phyloP scores from a whole-genome alignment of 2,329 filamentous ascomycete genomes.

The Penicillium palitans region DNA sequence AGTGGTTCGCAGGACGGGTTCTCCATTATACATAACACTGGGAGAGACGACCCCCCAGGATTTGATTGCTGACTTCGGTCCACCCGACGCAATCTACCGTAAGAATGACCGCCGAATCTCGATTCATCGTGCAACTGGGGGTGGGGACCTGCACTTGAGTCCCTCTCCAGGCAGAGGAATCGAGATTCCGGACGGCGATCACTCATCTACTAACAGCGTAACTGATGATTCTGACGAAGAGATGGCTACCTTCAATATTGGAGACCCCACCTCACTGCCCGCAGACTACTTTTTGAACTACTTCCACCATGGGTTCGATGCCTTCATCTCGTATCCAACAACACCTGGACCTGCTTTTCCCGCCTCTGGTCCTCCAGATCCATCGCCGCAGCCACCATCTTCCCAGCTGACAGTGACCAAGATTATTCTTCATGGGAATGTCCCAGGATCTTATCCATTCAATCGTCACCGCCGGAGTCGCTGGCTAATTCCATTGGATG shows the following conservation, averaged over 20 bases:
- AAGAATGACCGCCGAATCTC: conserved; percentile 88
- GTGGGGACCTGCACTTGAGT: conserved; percentile 37
- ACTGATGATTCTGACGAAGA: conserved; percentile 69
- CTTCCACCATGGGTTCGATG: conserved; percentile 91
- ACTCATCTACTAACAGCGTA: conserved; percentile 69
- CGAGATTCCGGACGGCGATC: conserved; percentile 66
- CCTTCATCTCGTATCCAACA: conserved; percentile 79
- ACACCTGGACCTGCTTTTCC: conserved; percentile 65
- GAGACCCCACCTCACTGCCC: conserved; percentile 56
- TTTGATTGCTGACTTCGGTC: conserved; percentile 82
- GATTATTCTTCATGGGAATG: conserved; percentile 88
- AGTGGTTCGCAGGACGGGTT: conserved; percentile 68
- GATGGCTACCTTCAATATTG: conserved; percentile 53
- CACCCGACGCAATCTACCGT: conserved; percentile 89
- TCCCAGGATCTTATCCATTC: conserved; percentile 94
- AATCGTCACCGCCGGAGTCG: conserved; percentile 88
- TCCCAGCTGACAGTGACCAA: conserved; percentile 83
- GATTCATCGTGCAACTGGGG: conserved; percentile 60
- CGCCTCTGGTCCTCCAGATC: conserved; percentile 40
- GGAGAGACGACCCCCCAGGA: conserved; percentile 92
- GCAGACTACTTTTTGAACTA: conserved; percentile 88
- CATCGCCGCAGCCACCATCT: conserved; percentile 30
- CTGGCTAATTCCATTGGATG: conserved; percentile 68
- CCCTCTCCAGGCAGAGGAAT: conserved; percentile 39
- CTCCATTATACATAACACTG: conserved; percentile 69